phyloP scores from a whole-genome alignment of 139 green algal species.

The Coelastrella sp. region DNA sequence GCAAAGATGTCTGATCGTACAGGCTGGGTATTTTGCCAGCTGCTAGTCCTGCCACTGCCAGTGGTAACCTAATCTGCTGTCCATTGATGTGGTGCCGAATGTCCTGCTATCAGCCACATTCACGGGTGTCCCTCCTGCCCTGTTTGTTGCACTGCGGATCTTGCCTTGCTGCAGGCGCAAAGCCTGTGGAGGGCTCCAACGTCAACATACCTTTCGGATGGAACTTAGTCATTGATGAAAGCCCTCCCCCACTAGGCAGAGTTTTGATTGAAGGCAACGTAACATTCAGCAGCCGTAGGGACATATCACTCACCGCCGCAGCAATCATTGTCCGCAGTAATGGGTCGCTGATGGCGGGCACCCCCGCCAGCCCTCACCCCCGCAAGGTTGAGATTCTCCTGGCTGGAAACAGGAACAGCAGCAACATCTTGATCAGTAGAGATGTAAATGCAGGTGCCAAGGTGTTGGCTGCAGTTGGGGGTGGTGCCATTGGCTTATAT shows the following conservation, averaged over 20 bases:
- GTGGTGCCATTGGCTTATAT: constrained; percentile 51
- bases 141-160: no score
- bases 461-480: constrained; percentile 43
- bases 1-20: no score
- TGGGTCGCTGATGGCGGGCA: constrained; percentile 30
- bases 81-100: no score
- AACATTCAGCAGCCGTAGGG: constrained; percentile 26
- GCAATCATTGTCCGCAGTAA: constrained; percentile 40
- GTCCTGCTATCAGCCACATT: no score
- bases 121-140: no score
- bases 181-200: constrained; percentile 37
- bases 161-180: constrained; percentile 10
- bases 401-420: constrained; percentile 29
- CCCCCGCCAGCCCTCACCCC: neutral
- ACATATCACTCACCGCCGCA: constrained; percentile 40
- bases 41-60: no score
- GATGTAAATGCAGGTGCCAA: constrained; percentile 52
- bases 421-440: constrained; percentile 42
- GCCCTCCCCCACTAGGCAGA: constrained; percentile 15
- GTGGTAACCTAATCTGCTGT: no score
- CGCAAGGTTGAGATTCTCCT: neutral
- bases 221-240: constrained; percentile 63
- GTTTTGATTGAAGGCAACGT: constrained; percentile 57
- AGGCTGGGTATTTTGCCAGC: no score
- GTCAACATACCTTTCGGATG: constrained; percentile 56